Conservation (phyloP, 108 stramenopile genomes). For the Cafeteria roenbergensis region DNA sequence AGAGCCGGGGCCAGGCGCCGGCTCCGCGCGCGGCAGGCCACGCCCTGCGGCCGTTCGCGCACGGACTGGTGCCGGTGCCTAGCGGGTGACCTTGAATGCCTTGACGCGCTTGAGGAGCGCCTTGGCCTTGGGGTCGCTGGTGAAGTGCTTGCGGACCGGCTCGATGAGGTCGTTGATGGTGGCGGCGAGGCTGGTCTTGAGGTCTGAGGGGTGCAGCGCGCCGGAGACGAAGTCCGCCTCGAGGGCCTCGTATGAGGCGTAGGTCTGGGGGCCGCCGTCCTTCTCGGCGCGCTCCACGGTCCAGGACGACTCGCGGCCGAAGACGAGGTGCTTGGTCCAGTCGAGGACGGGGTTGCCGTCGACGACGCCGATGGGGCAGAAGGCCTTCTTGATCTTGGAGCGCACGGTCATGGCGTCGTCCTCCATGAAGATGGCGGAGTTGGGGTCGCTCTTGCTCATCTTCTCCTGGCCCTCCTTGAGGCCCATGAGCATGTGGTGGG, state of each 20-base stretch:
- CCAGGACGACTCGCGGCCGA: slow-evolving; percentile 33
- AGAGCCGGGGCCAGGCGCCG: too few species aligned
- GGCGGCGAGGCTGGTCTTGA: slow-evolving; percentile 72
- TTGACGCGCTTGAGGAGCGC: slow-evolving; percentile 68
- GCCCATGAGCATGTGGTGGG: slow-evolving; percentile 72
- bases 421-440: slow-evolving; percentile 98
- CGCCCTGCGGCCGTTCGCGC: too few species aligned
- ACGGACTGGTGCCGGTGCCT: too few species aligned
- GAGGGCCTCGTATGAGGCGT: slow-evolving; percentile 57
- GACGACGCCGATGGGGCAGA: slow-evolving; percentile 65
- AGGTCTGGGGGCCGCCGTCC: slow-evolving; percentile 68
- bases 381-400: slow-evolving; percentile 72
- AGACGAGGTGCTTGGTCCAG: slow-evolving; percentile 81
- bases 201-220: slow-evolving; percentile 80
- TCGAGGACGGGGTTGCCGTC: slow-evolving; percentile 89
- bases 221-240: slow-evolving; percentile 64
- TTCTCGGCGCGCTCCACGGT: slow-evolving; percentile 27
- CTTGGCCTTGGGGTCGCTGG: slow-evolving; percentile 62
- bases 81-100: slow-evolving; percentile 35
- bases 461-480: slow-evolving; percentile 97
- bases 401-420: slow-evolving; percentile 77
- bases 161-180: slow-evolving; percentile 73
- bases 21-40: too few species aligned
- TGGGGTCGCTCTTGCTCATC: slow-evolving; percentile 97
- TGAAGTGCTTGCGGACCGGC: slow-evolving; percentile 90